Conservation (phyloP, 2,329 filamentous ascomycete species). For the Chaetomium sp. region DNA sequence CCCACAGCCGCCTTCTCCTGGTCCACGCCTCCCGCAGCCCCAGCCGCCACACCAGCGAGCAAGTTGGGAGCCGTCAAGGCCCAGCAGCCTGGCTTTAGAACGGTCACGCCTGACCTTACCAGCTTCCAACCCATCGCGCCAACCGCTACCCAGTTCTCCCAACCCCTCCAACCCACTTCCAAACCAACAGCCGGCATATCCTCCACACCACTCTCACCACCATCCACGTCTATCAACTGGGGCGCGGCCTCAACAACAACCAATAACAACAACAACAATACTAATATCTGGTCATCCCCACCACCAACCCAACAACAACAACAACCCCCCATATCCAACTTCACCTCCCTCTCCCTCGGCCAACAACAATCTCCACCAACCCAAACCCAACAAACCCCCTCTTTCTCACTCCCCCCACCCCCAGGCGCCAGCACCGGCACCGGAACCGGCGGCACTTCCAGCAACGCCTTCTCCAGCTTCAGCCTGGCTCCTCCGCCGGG, state of each 20-base stretch:
- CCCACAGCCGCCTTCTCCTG: constrained; percentile 53
- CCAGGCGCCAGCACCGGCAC: constrained; percentile 30
- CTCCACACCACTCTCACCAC: constrained; percentile 22
- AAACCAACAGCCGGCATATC: constrained; percentile 11
- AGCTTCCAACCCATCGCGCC: constrained; percentile 51
- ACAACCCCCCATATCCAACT: constrained; percentile 30
- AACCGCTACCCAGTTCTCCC: constrained; percentile 55
- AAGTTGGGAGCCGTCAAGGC: constrained; percentile 32
- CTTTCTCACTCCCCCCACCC: constrained; percentile 54
- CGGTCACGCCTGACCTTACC: constrained; percentile 53
- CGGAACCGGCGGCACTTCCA: constrained; percentile 5
- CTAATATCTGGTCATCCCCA: constrained; percentile 37
- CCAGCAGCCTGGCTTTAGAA: constrained; percentile 43
- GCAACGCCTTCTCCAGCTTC: constrained; percentile 34
- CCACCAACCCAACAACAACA: constrained; percentile 26
- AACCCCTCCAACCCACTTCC: constrained; percentile 46
- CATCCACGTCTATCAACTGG: constrained; percentile 44
- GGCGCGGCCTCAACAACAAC: constrained; percentile 27
- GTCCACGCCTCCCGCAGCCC: constrained; percentile 46
- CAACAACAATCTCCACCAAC: constrained; percentile 38
- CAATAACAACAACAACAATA: constrained; percentile 26
- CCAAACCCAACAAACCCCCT: constrained; percentile 34
- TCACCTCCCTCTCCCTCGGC: constrained; percentile 40
- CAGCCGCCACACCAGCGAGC: constrained; percentile 15
- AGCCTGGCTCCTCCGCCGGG: constrained; percentile 42